These are phyloP conservation scores for Hymenoscyphus salicellus DNA, from an alignment of 2,329 filamentous ascomycete species.

Conservation along the genomic window DNA sequence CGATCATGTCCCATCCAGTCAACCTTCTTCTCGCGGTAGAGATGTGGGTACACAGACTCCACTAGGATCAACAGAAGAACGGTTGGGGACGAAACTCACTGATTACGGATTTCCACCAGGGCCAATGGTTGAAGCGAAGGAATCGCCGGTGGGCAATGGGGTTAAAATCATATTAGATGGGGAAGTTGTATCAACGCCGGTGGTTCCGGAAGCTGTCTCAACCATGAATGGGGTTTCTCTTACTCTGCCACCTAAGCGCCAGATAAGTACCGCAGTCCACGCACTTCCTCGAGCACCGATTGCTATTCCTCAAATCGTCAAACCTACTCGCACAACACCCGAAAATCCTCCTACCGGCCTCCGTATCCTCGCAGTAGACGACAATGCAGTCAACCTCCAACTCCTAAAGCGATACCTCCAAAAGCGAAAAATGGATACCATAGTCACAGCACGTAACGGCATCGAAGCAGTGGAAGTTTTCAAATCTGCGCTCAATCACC, in stretches of 20 bases:
- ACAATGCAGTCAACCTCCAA: constrained; percentile 41
- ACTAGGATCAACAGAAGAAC: constrained; percentile 25
- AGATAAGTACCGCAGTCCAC: not conserved
- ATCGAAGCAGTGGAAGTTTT: constrained; percentile 43
- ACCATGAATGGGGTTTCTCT: not conserved
- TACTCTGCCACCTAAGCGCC: not conserved
- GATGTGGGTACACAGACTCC: constrained; percentile 29
- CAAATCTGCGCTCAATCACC: constrained; percentile 26
- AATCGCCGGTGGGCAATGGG: not conserved
- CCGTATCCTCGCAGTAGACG: constrained; percentile 40
- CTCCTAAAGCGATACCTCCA: constrained; percentile 38
- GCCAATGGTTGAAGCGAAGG: not conserved
- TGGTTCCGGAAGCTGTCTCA: not conserved
- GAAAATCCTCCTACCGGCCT: constrained; percentile 5
- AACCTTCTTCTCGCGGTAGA: not conserved
- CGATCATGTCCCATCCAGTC: constrained; percentile 6
- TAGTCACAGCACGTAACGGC: constrained; percentile 44
- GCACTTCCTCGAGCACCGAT: not conserved
- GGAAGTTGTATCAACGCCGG: not conserved
- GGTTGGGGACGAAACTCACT: constrained; percentile 18
- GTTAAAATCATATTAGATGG: not conserved
- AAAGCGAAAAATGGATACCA: constrained; percentile 39
- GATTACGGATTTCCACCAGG: constrained; percentile 26
- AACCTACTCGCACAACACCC: not conserved
- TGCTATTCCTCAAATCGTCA: not conserved